Percentiles rank a stretch among this genome's conserved stretches.
Evolutionary conservation across 352 stramenopile genomes (phyloP).

Genomic region (Achlya hypogyna): DNA sequence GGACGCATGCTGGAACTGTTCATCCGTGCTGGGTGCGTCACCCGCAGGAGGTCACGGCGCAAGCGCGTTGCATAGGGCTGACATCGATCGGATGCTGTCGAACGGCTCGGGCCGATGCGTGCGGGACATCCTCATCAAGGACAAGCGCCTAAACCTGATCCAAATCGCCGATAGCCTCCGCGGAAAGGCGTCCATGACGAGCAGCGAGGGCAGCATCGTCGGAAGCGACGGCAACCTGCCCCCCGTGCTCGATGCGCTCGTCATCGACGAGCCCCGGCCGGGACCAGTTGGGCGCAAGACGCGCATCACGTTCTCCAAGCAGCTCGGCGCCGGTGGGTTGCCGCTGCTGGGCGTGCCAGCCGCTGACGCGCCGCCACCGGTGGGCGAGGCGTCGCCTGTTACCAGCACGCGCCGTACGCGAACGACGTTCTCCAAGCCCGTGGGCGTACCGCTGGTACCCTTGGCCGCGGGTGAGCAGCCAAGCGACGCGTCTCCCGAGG

Average conservation of each 20-base stretch:
- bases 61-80: neutral
- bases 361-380: neutral
- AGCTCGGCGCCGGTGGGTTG: neutral
- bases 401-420: neutral
- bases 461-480: neutral
- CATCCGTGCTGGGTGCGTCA: constrained; percentile 1
- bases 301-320: constrained; percentile 6
- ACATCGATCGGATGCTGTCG: neutral
- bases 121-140: constrained; percentile 2
- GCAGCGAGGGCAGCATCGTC: neutral
- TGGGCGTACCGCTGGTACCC: neutral
- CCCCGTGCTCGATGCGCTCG: neutral
- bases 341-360: neutral
- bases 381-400: too few relatives aligned
- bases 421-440: neutral
- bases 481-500: neutral
- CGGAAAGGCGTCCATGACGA: neutral
- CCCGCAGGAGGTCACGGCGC: neutral
- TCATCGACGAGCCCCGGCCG: neutral
- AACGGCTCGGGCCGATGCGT: neutral
- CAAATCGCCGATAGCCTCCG: neutral
- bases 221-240: neutral
- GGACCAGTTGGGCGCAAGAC: neutral
- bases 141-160: constrained; percentile 3
- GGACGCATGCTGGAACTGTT: neutral